phyloP scores from a whole-genome alignment of 306 rosid species.

The Cicer yamashitae region DNA sequence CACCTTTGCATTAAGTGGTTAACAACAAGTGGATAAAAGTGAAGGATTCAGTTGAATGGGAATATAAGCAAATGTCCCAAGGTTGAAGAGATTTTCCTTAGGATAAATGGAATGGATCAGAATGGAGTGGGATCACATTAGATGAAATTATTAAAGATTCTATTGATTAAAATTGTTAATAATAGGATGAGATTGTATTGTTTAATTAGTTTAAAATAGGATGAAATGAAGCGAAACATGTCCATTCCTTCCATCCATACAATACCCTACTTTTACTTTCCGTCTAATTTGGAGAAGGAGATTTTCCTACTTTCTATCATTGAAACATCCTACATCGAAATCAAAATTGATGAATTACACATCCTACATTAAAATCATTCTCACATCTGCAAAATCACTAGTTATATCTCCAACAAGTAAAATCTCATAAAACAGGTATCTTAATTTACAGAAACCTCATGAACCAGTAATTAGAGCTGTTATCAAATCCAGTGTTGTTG shows the following conservation, averaged over 20 bases:
- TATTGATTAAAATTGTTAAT: not conserved
- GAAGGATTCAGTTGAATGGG: not conserved
- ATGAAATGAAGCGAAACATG: not conserved
- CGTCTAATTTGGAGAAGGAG: not conserved
- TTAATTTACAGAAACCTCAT: not conserved
- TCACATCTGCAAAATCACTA: not conserved
- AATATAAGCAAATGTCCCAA: not conserved
- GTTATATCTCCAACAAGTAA: not conserved
- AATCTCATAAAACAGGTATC: slow-evolving; percentile 4
- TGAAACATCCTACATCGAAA: not conserved
- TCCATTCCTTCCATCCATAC: not conserved
- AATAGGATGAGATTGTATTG: too few relatives aligned
- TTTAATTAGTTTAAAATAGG: not conserved
- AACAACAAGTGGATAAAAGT: slow-evolving; percentile 12
- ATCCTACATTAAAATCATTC: not conserved
- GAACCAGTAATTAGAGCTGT: not conserved
- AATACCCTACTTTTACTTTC: not conserved
- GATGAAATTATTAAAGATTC: not conserved
- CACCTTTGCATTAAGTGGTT: not conserved
- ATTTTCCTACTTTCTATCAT: not conserved
- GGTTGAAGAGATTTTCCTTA: not conserved
- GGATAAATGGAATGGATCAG: not conserved
- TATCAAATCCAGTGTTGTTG: not conserved
- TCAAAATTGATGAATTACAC: slow-evolving; percentile 8
- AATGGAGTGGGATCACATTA: too few relatives aligned